Conservation (phyloP, 1,284 basidiomycete genomes). For the Ganoderma resinaceum region DNA sequence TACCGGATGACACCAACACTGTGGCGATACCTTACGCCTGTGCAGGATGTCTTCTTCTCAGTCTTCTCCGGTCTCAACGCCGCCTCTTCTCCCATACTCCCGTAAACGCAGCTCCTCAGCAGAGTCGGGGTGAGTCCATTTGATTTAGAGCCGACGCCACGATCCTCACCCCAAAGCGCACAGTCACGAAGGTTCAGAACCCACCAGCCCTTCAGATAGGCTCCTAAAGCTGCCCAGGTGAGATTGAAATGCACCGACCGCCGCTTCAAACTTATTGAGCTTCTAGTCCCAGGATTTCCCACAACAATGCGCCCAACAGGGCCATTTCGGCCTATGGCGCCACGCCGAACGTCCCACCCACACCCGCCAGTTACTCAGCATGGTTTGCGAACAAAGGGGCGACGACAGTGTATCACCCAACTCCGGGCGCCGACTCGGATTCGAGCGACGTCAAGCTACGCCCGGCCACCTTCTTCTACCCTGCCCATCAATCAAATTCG, state of each 20-base stretch:
- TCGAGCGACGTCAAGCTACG: constrained; percentile 21
- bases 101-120: constrained; percentile 32
- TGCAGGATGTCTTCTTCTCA: constrained; percentile 11
- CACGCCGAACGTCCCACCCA: constrained; percentile 4
- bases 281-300: constrained; percentile 14
- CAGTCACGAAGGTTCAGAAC: constrained; percentile 7
- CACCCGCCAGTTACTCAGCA: not conserved
- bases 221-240: constrained; percentile 32
- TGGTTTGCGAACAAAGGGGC: constrained; percentile 12
- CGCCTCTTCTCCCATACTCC: constrained; percentile 11
- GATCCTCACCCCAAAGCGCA: constrained; percentile 6
- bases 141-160: constrained; percentile 6
- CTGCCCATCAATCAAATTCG: constrained; percentile 26
- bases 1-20: not conserved
- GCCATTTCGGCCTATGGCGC: constrained; percentile 12
- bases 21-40: constrained; percentile 10
- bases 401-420: constrained; percentile 9
- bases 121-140: constrained; percentile 29
- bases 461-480: not conserved
- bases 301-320: constrained; percentile 13
- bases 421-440: constrained; percentile 23
- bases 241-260: not conserved
- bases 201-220: constrained; percentile 30
- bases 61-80: constrained; percentile 16
- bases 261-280: constrained; percentile 10